Percentiles rank a stretch among this genome's conserved stretches.
Evolutionary conservation across 139 green algal species (phyloP).

Genomic region (Tetradesmus obliquus): DNA sequence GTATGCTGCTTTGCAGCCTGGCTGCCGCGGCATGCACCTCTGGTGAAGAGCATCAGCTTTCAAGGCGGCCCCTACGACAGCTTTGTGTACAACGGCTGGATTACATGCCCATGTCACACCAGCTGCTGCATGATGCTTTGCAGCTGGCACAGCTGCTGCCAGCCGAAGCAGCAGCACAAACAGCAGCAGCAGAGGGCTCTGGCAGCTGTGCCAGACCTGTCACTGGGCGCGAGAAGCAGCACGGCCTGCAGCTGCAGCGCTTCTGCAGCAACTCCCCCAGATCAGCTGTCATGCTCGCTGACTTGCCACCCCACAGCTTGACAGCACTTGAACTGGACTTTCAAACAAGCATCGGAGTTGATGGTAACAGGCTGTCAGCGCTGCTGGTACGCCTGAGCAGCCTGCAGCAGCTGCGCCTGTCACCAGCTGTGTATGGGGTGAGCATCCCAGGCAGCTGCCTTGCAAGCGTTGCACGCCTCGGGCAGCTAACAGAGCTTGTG

Average conservation of each 20-base stretch:
- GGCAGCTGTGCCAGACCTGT: no score
- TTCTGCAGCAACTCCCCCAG: neutral
- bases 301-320: neutral
- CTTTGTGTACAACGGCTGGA: neutral
- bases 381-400: neutral
- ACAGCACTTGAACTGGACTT: neutral
- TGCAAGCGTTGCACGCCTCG: neutral
- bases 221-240: no score
- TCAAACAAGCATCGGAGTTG: neutral
- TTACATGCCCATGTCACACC: neutral
- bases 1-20: neutral
- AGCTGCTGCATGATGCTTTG: neutral
- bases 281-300: neutral
- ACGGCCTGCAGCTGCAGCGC: neutral
- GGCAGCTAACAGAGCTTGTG: no score
- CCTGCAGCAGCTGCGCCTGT: neutral
- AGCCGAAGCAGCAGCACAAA: neutral
- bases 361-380: neutral
- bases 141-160: neutral
- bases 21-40: neutral
- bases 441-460: neutral
- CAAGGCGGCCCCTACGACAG: no score
- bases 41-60: neutral
- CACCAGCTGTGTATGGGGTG: neutral
- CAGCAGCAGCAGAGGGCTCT: neutral